phyloP scores from a whole-genome alignment of 2,329 filamentous ascomycete species.

The Gnomoniopsis smithogilvyi region DNA sequence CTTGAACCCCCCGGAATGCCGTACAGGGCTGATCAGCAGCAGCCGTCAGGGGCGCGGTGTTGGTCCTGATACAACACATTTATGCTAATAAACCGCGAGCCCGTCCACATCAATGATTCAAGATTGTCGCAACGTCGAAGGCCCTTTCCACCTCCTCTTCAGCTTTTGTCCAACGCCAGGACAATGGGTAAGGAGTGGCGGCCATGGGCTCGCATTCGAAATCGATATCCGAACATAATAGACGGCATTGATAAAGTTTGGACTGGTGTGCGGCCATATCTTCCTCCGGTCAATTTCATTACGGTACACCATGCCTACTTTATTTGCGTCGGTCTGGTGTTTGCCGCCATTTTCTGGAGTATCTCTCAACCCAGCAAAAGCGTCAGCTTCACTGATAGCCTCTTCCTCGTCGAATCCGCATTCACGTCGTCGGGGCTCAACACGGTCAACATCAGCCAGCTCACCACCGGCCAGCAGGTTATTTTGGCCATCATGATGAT shows the following conservation, averaged over 20 bases:
- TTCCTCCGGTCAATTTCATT: conserved; percentile 56
- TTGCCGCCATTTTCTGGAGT: conserved; percentile 60
- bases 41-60: too few species aligned
- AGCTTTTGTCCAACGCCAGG: too few species aligned
- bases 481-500: conserved; percentile 62
- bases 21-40: too few species aligned
- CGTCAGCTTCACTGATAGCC: conserved; percentile 58
- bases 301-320: conserved; percentile 67
- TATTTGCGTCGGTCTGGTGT: conserved; percentile 48
- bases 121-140: too few species aligned
- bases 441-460: conserved; percentile 56
- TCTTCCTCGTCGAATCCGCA: conserved; percentile 63
- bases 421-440: conserved; percentile 65
- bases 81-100: too few species aligned
- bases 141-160: too few species aligned
- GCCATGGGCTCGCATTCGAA: conserved; percentile 2
- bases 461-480: conserved; percentile 66
- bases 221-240: background rate
- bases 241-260: conserved; percentile 4
- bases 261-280: conserved; percentile 10
- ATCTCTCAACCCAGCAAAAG: conserved; percentile 46
- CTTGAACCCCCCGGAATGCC: too few species aligned
- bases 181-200: conserved; percentile 2
- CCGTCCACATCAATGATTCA: too few species aligned
- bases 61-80: too few species aligned